Conservation (phyloP, 2,329 filamentous ascomycete species). For the Coniochaeta pulveracea region DNA sequence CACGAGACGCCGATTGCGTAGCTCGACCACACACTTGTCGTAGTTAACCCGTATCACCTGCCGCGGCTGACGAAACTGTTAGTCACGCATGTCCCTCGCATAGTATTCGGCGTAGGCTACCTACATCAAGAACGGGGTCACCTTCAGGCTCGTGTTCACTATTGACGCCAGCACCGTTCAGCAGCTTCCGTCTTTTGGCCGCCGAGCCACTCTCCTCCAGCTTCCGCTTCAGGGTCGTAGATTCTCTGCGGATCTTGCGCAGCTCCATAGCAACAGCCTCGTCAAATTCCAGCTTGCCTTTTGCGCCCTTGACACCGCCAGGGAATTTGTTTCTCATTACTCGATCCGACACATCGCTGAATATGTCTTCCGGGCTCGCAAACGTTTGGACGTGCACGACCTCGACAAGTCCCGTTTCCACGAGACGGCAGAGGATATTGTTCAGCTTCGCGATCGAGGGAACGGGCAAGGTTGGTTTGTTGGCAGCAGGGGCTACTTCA, state of each 20-base stretch:
- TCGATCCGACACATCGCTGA: conserved; percentile 50
- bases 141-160: conserved; percentile 27
- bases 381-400: conserved; percentile 47
- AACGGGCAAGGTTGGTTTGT: conserved; percentile 23
- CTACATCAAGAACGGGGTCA: conserved; percentile 36
- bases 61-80: conserved; percentile 42
- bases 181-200: conserved; percentile 43
- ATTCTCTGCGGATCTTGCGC: conserved; percentile 39
- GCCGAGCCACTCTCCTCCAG: conserved; percentile 29
- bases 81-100: conserved; percentile 11
- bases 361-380: conserved; percentile 48
- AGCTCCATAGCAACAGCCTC: conserved; percentile 42
- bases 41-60: conserved; percentile 72
- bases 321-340: conserved; percentile 43
- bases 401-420: conserved; percentile 57
- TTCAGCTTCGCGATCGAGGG: conserved; percentile 37
- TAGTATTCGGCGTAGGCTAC: conserved; percentile 15
- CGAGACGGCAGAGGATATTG: conserved; percentile 37
- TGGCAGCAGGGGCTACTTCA: conserved; percentile 22
- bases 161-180: conserved; percentile 31
- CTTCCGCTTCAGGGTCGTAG: conserved; percentile 38
- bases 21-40: conserved; percentile 70
- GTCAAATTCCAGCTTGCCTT: conserved; percentile 53
- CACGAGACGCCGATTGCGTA: conserved; percentile 69
- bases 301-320: conserved; percentile 46